phyloP scores from a whole-genome alignment of 176 grass and related monocot species.

The Musa troglodytarum region DNA sequence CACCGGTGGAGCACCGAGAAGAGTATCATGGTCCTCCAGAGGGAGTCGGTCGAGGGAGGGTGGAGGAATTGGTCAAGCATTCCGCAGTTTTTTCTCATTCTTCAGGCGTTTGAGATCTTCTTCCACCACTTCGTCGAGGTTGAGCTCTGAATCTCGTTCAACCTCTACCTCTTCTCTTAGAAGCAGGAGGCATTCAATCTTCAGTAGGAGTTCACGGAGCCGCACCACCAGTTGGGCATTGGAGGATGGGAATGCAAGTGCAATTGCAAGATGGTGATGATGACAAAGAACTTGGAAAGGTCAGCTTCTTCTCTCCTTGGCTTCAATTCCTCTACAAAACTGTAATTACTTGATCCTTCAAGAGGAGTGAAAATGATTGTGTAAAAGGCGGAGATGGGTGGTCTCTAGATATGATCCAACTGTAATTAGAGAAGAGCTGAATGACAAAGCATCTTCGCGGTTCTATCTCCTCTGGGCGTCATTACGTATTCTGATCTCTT shows the following conservation, averaged over 20 bases:
- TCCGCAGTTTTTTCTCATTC: slow-evolving; percentile 3
- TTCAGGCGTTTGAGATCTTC: background rate
- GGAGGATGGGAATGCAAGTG: background rate
- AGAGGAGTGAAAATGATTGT: background rate
- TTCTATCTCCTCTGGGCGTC: background rate
- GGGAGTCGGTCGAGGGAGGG: background rate
- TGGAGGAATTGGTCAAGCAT: slow-evolving; percentile 4
- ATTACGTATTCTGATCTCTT: background rate
- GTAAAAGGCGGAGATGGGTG: background rate
- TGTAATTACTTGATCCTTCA: background rate
- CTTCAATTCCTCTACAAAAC: background rate
- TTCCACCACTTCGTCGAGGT: background rate
- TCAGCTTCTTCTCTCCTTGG: background rate
- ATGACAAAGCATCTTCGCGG: background rate
- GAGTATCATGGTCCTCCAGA: background rate
- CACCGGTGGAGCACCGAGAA: background rate
- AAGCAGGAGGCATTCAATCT: background rate
- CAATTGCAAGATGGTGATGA: background rate
- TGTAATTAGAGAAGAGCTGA: background rate
- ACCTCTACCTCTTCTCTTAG: background rate
- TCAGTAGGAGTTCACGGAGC: background rate
- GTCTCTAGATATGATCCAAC: background rate
- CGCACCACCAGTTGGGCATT: background rate
- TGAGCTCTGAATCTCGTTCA: background rate
- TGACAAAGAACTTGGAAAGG: background rate